phyloP scores from a whole-genome alignment of 768 basidiomycete genomes.

The Russula dissimulans region DNA sequence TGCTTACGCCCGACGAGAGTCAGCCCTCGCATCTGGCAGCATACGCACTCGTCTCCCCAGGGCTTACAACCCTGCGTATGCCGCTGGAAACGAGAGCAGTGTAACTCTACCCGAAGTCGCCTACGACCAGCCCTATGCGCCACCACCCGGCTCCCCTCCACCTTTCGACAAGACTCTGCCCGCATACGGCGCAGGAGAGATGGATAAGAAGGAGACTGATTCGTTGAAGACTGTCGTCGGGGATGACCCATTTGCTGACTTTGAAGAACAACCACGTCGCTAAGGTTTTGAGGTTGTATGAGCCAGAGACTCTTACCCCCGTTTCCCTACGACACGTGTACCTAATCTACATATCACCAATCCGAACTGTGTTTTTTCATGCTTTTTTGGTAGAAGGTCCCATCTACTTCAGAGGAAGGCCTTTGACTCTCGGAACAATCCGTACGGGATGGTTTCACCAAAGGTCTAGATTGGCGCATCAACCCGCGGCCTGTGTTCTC shows the following conservation, averaged over 20 bases:
- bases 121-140: slow-evolving; percentile 29
- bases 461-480: background rate
- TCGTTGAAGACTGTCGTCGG: slow-evolving; percentile 22
- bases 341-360: too few species aligned
- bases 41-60: slow-evolving; percentile 34
- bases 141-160: slow-evolving; percentile 45
- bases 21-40: slow-evolving; percentile 38
- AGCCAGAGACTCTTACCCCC: background rate
- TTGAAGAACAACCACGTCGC: slow-evolving; percentile 24
- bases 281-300: background rate
- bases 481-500: slow-evolving; percentile 57
- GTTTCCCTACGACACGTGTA: background rate
- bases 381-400: too few species aligned
- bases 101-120: slow-evolving; percentile 20
- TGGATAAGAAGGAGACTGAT: slow-evolving; percentile 22
- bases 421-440: background rate
- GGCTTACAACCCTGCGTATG: slow-evolving; percentile 22
- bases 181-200: slow-evolving; percentile 33
- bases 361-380: too few species aligned
- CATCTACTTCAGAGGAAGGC: too few species aligned
- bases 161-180: slow-evolving; percentile 30
- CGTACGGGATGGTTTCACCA: background rate
- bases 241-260: slow-evolving; percentile 51
- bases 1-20: slow-evolving; percentile 69
- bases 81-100: slow-evolving; percentile 5